Conservation (phyloP, 225 moss, liverwort and hornwort genomes). For the Pseudoscleropodium purum region DNA sequence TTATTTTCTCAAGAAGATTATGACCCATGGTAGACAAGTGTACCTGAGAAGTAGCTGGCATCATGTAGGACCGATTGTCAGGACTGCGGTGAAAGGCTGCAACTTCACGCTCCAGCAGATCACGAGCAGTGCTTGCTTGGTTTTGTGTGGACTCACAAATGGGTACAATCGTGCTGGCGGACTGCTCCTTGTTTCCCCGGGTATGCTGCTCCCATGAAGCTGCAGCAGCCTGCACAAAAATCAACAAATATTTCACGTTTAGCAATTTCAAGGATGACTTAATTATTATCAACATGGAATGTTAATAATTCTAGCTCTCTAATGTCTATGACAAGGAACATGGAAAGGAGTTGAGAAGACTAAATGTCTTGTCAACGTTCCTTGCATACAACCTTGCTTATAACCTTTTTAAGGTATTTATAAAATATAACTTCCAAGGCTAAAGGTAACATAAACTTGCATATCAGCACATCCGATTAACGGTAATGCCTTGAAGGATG, state of each 20-base stretch:
- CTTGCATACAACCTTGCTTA: neutral
- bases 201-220: constrained; percentile 94
- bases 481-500: neutral
- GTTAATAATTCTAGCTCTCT: neutral
- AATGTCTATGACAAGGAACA: neutral
- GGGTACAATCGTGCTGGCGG: constrained; percentile 74
- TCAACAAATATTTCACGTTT: neutral
- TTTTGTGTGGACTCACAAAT: constrained; percentile 76
- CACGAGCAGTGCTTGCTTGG: constrained; percentile 67
- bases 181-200: constrained; percentile 69
- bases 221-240: constrained; percentile 64
- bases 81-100: constrained; percentile 70
- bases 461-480: neutral
- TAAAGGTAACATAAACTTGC: neutral
- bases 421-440: neutral
- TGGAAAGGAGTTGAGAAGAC: neutral
- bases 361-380: neutral
- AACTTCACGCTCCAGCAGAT: constrained; percentile 89
- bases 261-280: neutral
- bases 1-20: neutral
- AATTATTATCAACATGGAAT: too few species aligned
- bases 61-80: constrained; percentile 77
- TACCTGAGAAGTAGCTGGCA: constrained; percentile 81
- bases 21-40: neutral
- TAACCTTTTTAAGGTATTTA: neutral